Evolutionary conservation across 257 asterid genomes (phyloP), one percentile per base, ranked within the genome.

Genomic region (Knoxia roxburghii): DNA sequence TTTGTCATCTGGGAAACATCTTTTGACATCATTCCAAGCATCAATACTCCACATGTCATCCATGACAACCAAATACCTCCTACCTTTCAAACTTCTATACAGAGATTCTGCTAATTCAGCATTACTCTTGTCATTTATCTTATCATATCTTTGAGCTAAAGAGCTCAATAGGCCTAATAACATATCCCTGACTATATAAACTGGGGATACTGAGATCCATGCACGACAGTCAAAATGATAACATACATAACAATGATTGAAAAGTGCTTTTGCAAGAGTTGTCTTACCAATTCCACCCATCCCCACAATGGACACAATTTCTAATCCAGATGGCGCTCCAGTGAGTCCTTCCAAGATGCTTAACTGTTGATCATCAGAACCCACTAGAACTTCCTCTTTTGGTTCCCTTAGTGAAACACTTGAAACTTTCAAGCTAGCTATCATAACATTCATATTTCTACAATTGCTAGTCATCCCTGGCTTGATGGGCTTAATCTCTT

Each of bases 251-350:
- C 18, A 49, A 5, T 68, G 73, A 18, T 58, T 7, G 15, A 56
- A 43, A 20, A 46, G 24, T 11, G 15, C 6, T 23, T 15, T 41
- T 2, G 68, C 68, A 23, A 62, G 54, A 12, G 68, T 41, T 0
- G 53, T 62, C 20, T 62, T 62, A 27, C 68, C 68, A 24, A 62
- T 62, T n/a, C 68, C 68, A 2, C 53, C 68, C 68, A 62, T 62
- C 35, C 68, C 68, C 0, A 26, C 20, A 41, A 62, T 15, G 20
- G 68, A 11, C 0, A 23, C 39, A 13, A 41, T 24, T 59, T 33
- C 27, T 20, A 35, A 24, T 35, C 64, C 9, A 27, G 61, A 29
- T 33, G 64, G 29, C 17, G 18, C 0, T 33, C 46, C 15, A 7
- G 7, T 59, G 20, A 59, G n/a, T 46, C n/a, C n/a, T 1, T 46